Conservation (phyloP, 2,329 filamentous ascomycete species). For the Penicillium sp. region DNA sequence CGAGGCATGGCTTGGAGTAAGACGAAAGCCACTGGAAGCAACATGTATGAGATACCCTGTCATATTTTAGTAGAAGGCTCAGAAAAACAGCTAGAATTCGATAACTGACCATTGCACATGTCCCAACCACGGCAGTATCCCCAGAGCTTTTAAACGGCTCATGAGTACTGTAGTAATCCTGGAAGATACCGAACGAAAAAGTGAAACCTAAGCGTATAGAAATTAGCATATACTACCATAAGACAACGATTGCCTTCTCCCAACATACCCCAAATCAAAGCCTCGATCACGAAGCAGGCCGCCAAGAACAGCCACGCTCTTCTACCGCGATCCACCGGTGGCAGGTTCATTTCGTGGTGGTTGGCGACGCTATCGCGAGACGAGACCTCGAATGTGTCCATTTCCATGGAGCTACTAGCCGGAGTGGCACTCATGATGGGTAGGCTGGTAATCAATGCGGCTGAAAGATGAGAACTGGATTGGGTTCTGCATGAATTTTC, state of each 20-base stretch:
- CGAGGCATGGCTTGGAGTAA: constrained; percentile 22
- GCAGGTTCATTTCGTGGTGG: constrained; percentile 24
- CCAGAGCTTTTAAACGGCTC: constrained; percentile 55
- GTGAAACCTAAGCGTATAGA: constrained; percentile 13
- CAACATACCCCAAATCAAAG: constrained; percentile 54
- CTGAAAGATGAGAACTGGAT: background rate
- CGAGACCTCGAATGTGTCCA: constrained; percentile 15
- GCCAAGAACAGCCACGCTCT: constrained; percentile 51
- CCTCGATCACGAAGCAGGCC: constrained; percentile 56
- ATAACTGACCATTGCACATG: constrained; percentile 23
- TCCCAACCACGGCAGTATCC: constrained; percentile 64
- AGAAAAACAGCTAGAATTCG: no score
- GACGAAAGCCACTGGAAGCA: constrained; percentile 21
- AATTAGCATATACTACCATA: background rate
- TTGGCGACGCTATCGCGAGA: constrained; percentile 7
- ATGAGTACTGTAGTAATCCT: constrained; percentile 66
- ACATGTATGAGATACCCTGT: constrained; percentile 23
- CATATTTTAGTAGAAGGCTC: background rate
- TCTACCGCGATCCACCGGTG: constrained; percentile 41
- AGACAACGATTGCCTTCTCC: background rate
- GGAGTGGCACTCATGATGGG: background rate
- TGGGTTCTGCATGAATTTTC: background rate
- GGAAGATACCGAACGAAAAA: constrained; percentile 55
- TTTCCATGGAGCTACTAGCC: background rate
- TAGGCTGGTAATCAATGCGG: background rate